phyloP scores from a whole-genome alignment of 345 rosid genomes.

The Kernera saxatilis region DNA sequence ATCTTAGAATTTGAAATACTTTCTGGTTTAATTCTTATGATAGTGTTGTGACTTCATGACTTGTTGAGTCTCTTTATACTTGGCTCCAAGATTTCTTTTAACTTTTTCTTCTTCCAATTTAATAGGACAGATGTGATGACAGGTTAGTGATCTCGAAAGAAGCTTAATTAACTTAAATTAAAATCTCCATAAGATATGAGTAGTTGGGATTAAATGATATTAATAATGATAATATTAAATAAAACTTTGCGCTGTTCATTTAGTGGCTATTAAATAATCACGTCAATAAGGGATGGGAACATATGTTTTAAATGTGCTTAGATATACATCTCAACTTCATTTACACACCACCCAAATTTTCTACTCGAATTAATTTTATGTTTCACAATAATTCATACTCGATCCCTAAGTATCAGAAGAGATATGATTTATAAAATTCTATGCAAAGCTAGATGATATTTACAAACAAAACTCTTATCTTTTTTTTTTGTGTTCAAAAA shows the following conservation, averaged over 20 bases:
- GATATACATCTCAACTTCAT: neutral
- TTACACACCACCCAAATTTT: conserved; percentile 1
- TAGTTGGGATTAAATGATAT: conserved; percentile 2
- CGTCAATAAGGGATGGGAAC: conserved; percentile 9
- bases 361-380: neutral
- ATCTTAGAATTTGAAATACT: neutral
- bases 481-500: too few relatives aligned
- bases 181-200: conserved; percentile 10
- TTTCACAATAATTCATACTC: neutral
- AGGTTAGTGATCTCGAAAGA: neutral
- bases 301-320: conserved; percentile 14
- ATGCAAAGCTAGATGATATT: too few relatives aligned
- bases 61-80: conserved; percentile 16
- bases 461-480: neutral
- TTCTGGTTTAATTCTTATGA: neutral
- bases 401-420: neutral
- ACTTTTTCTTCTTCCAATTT: neutral
- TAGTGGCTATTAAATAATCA: conserved; percentile 27
- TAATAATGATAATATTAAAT: conserved; percentile 6
- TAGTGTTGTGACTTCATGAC: neutral
- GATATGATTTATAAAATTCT: neutral
- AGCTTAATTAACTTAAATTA: neutral
- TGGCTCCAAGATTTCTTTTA: neutral
- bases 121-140: conserved; percentile 20
- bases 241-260: conserved; percentile 17